Percentiles rank a stretch among this genome's conserved stretches.
Conservation (phyloP, 2,329 filamentous ascomycete species). For the Aspergillus sp. region DNA sequence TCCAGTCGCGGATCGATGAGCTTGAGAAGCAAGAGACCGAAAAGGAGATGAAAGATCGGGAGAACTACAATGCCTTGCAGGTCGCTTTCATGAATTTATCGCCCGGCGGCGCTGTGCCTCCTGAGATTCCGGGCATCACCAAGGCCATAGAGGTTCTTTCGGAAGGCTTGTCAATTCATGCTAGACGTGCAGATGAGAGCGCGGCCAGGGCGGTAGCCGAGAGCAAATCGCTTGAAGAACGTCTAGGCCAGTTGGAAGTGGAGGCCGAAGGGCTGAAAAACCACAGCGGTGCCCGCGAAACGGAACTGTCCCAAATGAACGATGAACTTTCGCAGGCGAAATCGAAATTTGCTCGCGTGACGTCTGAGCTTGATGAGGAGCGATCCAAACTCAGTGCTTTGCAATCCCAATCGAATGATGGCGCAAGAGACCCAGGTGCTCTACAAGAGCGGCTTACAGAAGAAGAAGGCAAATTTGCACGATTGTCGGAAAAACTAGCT, state of each 20-base stretch:
- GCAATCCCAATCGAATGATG: conserved; percentile 64
- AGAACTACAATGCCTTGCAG: conserved; percentile 47
- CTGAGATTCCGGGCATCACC: conserved; percentile 49
- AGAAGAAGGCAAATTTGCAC: conserved; percentile 61
- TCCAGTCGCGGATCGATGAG: conserved; percentile 34
- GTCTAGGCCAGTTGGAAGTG: conserved; percentile 46
- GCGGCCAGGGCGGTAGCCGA: conserved; percentile 53
- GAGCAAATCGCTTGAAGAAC: conserved; percentile 50
- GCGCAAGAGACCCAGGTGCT: conserved; percentile 72
- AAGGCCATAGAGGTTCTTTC: conserved; percentile 52
- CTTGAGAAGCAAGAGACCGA: conserved; percentile 44
- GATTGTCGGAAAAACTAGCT: conserved; percentile 60
- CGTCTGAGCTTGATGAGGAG: conserved; percentile 52
- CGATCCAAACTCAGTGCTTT: conserved; percentile 60
- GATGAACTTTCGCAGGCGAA: conserved; percentile 45
- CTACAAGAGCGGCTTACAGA: conserved; percentile 65
- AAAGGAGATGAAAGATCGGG: conserved; percentile 44
- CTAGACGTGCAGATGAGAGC: conserved; percentile 52
- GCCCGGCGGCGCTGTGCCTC: conserved; percentile 44
- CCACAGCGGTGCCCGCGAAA: conserved; percentile 45
- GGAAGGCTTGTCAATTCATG: conserved; percentile 51
- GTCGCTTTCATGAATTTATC: conserved; percentile 52
- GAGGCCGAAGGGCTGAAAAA: conserved; percentile 50
- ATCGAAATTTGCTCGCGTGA: conserved; percentile 38
- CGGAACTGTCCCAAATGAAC: conserved; percentile 42